Evolutionary conservation across 1,284 basidiomycete genomes (phyloP), one percentile per base, ranked within the genome.

Genomic region (Leccinum variabile): DNA sequence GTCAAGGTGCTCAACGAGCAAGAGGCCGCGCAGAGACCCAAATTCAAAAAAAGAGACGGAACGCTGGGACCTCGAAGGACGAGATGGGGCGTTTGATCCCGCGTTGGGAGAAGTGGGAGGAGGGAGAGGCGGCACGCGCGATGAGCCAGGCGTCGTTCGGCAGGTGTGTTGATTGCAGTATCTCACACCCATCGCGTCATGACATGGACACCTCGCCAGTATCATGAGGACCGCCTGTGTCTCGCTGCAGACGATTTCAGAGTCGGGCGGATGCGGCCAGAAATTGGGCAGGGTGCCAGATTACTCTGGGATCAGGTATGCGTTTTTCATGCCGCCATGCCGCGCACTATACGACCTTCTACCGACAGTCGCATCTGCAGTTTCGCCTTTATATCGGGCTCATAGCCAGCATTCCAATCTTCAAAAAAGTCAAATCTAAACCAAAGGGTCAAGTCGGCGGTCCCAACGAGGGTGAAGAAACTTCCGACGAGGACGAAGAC

Each of bases 21-120:
- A 67, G 75, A 69, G 54, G 63, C 66, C 5, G 63, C 72, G 18
- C 58, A 67, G 52, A 68, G 54, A 63, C 77, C 74, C 64, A 77
- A 72, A 62, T 76, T 75, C 50, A 66, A 35, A 73, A 70, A 67
- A 77, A 68, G 64, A 60, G 54, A 28, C 60, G 66, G 2, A 69
- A 54, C 14, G 70, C 71, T 1, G 69, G 65, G 8, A 65, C 62
- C 5, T 71, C 75, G 11, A 63, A 64, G 5, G 71, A 75, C 18
- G 68, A 66, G 11, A 69, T 68, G 41, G 72, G 72, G 35, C 69
- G 57, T 33, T 18, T 69, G 41, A 67, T 74, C 39, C 67, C 70
- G 0, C 85, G 84, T 84, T 82, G 75, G 71, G 80, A 85, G 61
- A 77, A 80, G 50, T 85, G 84, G 83, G 80, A 77, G 37, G 75